Evolutionary conservation across 805 yeast species (phyloP).

Genomic region (Saccharomyces cerevisiae): DNA sequence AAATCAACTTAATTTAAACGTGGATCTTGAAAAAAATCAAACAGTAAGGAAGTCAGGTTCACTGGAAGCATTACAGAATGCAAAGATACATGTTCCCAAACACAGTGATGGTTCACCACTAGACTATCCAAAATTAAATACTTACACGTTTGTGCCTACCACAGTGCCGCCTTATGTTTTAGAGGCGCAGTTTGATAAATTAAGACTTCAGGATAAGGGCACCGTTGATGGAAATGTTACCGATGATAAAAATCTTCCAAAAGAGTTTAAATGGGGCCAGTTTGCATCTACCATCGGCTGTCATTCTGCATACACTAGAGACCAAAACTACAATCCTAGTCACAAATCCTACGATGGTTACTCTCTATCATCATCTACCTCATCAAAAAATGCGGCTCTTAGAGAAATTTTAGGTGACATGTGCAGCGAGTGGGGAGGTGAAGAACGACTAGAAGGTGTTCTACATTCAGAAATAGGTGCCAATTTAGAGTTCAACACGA

Average conservation of each 20-base stretch:
- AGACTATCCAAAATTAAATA: constrained; percentile 13
- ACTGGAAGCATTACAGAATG: not conserved
- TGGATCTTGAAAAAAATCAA: not conserved
- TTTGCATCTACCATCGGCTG: constrained; percentile 35
- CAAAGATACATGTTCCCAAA: not conserved
- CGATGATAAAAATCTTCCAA: constrained; percentile 7
- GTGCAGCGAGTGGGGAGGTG: constrained; percentile 64
- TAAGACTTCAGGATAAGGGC: constrained; percentile 9
- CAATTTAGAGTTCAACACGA: constrained; percentile 21
- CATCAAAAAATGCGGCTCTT: constrained; percentile 9
- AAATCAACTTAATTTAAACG: not conserved
- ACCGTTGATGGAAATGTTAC: constrained; percentile 23
- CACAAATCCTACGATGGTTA: not conserved
- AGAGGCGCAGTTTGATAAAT: constrained; percentile 33
- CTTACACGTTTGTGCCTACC: constrained; percentile 33
- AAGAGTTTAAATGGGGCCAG: constrained; percentile 37
- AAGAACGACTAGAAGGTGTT: constrained; percentile 47
- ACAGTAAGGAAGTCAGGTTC: not conserved
- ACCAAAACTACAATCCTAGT: constrained; percentile 1
- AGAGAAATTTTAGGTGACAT: constrained; percentile 33
- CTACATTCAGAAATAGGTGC: constrained; percentile 30
- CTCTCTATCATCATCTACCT: not conserved
- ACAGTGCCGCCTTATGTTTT: constrained; percentile 60
- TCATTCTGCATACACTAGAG: constrained; percentile 20
- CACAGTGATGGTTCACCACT: not conserved